A percentile compares a stretch with the other conserved stretches of the same genome.
phyloP scores from a whole-genome alignment of 2,329 filamentous ascomycete species.

The Pseudogymnoascus sp. region DNA sequence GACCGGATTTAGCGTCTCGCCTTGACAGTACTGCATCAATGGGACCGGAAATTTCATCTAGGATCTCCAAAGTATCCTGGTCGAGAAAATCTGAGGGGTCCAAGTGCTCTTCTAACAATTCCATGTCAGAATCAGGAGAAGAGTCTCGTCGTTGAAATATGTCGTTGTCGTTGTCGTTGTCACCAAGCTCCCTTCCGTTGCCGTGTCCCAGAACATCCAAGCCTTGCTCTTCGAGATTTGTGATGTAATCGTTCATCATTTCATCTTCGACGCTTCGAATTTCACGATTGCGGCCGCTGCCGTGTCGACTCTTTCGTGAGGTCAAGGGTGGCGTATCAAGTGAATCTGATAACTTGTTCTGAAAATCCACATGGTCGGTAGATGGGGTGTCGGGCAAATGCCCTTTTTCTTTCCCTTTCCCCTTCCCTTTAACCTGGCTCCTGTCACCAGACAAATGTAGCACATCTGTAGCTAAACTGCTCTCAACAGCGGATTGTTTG shows the following conservation, averaged over 20 bases:
- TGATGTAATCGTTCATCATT: constrained; percentile 9
- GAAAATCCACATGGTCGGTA: not conserved
- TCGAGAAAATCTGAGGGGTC: constrained; percentile 16
- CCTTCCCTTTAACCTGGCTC: not conserved
- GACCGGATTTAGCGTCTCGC: constrained; percentile 38
- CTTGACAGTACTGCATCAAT: constrained; percentile 38
- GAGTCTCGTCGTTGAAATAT: constrained; percentile 16
- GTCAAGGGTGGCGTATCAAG: not conserved
- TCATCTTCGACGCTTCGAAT: not conserved
- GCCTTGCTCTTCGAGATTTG: constrained; percentile 6
- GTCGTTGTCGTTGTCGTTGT: not conserved
- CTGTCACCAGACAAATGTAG: not conserved
- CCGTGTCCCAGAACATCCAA: not conserved
- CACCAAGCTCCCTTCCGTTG: constrained; percentile 12
- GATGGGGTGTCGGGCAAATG: not conserved
- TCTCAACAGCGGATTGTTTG: not conserved
- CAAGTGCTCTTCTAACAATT: not conserved
- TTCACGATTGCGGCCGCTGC: not conserved
- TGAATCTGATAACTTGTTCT: not conserved
- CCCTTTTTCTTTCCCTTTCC: not conserved
- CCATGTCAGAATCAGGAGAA: not conserved
- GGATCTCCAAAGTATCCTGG: constrained; percentile 40
- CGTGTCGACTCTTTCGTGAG: not conserved
- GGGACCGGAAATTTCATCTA: constrained; percentile 34
- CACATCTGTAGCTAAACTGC: not conserved